Base-by-base conservation (phyloP, 2,329 filamentous ascomycete species). In the Sarocladium strictum region DNA sequence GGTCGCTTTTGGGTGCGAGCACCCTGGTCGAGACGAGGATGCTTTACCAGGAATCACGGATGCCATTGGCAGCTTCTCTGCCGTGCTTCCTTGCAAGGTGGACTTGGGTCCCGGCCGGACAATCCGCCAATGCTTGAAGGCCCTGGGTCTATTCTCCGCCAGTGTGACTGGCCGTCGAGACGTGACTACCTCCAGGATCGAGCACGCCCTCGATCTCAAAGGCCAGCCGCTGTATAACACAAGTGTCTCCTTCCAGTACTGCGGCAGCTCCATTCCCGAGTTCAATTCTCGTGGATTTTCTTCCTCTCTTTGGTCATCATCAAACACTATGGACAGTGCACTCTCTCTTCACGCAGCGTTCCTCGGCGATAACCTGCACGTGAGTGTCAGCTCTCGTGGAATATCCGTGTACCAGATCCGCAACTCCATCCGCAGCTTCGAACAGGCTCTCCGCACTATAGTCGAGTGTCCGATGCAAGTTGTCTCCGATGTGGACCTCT, bases 1-100 rank as follows among this genome's bases (percentile, higher is more conserved):
- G 11, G 75, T 84, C 7, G 74, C 76, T 35, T 85, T 85, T 58
- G 83, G 82, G 1, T 78, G 72, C 55, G 72, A 74, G 32, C 71
- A 74, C 2, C 63, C 68, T 0, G 76, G 76, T 0, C 69, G 78
- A 3, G 72, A 76, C 15, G 68, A 74, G 5, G 67, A 72, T 10
- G 64, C 74, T 2, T 67, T 74, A 0, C 65, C 68, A 0, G 74
- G 72, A 0, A 67, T 78, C 45, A 60, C 66, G 10, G 60, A 70
- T 7, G 69, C 74, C 0, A 70, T 80, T 0, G 78, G 78, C 4
- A 75, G 74, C 33, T 79, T 79, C 53, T 71, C 73, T 3, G 71
- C 69, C 12, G 63, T 67, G 0, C 57, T 72, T 0, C 64, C 73
- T 0, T 74, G 72, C 55, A 15, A 53, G 4, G 53, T 67, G 0